These are phyloP conservation scores for Colletotrichum tanaceti DNA, from an alignment of 2,329 filamentous ascomycete species.

Conservation along the genomic window DNA sequence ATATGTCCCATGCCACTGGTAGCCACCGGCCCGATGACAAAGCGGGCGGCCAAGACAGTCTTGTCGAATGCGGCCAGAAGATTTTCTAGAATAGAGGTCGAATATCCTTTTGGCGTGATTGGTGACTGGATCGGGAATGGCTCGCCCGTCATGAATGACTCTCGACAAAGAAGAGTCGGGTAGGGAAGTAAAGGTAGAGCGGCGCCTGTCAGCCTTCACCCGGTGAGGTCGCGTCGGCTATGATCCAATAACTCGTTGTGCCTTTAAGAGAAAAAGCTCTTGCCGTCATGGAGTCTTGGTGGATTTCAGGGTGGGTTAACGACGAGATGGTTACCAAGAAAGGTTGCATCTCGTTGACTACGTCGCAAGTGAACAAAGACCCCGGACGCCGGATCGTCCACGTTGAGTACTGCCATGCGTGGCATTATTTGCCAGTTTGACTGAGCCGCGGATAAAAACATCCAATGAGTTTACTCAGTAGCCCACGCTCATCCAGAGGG, in stretches of 20 bases:
- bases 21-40: constrained; percentile 31
- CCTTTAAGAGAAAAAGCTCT: not conserved
- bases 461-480: constrained; percentile 18
- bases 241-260: not conserved
- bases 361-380: constrained; percentile 6
- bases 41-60: constrained; percentile 28
- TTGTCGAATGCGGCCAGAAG: constrained; percentile 28
- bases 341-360: not conserved
- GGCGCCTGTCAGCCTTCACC: constrained; percentile 14
- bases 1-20: constrained; percentile 38
- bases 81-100: constrained; percentile 35
- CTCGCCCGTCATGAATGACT: constrained; percentile 28
- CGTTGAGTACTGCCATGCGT: constrained; percentile 3
- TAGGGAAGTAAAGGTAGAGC: constrained; percentile 16
- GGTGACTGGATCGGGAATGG: constrained; percentile 32
- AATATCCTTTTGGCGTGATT: constrained; percentile 25
- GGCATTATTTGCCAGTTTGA: constrained; percentile 21
- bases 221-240: constrained; percentile 14
- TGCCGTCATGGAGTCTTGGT: not conserved
- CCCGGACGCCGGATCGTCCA: constrained; percentile 1
- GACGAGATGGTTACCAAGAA: not conserved
- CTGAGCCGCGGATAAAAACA: constrained; percentile 9
- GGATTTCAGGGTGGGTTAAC: not conserved
- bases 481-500: constrained; percentile 4
- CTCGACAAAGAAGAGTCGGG: constrained; percentile 29